Base-by-base conservation (phyloP, 495 filamentous ascomycete genomes). In the Aspergillus cristatus region DNA sequence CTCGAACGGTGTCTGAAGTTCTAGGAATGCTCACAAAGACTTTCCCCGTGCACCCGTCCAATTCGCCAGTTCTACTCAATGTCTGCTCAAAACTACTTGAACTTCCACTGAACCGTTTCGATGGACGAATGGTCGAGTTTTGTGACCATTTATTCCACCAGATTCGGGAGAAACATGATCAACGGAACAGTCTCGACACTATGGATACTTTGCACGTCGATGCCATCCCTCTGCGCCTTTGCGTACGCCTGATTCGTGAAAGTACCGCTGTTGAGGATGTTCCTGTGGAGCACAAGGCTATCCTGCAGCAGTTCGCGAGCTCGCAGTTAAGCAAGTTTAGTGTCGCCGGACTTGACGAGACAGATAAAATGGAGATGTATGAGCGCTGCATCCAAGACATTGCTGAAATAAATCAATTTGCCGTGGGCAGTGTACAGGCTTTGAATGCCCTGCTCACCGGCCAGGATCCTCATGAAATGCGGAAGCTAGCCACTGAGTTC, bases 1-100 rank as follows among this genome's bases (percentile, higher is more conserved):
- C 86, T 10, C 74, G 87, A 36, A 78, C 90, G 25, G 82, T 86
- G 13, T 78, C 81, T 16, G 87, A 89, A 26, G 73, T 90, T 7
- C 58, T 94, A 38, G 54, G 55, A 12, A 93, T 95, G 83, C 70
- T 89, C n/a, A 55, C 48, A 5, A 70, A 71, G 14, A 82, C 88
- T 18, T 62, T 82, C 28, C 57, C 63, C 29, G 68, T 87, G 32
- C 75, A 83, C 39, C 14, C 44, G 1, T 44, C 51, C 5, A 51
- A 65, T 0, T 60, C 71, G 14, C 57, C 67, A 0, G 58, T 65
- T 5, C 54, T 90, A 20, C 51, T 82, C 11, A 82, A 91, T 53
- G 48, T 94, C n/a, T 84, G 81, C 46, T 59, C 71, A 34, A 95
- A 94, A 51, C 62, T 89, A 24, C 55, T 75, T 24, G 71, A 77